Evolutionary conservation across 495 filamentous ascomycete species (phyloP).

Genomic region (Friedmanniomyces endolithicus): DNA sequence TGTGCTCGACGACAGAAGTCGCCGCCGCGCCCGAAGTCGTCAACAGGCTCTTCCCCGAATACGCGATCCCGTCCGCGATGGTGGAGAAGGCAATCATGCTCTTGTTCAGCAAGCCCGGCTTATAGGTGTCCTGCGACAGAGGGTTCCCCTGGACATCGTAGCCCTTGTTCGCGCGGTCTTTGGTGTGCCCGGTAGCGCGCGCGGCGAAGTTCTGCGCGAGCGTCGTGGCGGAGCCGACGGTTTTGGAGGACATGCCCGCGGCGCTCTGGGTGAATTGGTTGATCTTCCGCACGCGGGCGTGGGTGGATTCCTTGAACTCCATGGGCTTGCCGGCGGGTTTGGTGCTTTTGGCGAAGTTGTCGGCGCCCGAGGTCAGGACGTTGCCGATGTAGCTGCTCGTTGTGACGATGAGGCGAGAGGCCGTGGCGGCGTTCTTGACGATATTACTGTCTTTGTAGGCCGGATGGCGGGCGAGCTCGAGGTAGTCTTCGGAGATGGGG

Average conservation of each 20-base stretch:
- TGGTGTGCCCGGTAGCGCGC: constrained; percentile 49
- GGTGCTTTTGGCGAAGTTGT: constrained; percentile 66
- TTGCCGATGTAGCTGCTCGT: constrained; percentile 67
- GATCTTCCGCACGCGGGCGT: constrained; percentile 72
- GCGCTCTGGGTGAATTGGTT: constrained; percentile 66
- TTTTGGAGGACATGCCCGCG: constrained; percentile 68
- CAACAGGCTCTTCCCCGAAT: constrained; percentile 65
- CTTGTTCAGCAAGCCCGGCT: constrained; percentile 88
- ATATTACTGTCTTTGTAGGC: constrained; percentile 77
- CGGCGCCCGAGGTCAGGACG: constrained; percentile 59
- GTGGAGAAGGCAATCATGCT: constrained; percentile 93
- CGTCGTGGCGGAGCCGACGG: constrained; percentile 66
- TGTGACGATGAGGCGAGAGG: constrained; percentile 86
- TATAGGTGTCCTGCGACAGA: constrained; percentile 51
- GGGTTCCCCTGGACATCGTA: constrained; percentile 52
- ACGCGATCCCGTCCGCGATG: constrained; percentile 81
- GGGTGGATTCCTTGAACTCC: constrained; percentile 76
- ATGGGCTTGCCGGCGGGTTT: constrained; percentile 65
- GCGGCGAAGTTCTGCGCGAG: constrained; percentile 85
- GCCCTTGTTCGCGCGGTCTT: constrained; percentile 43
- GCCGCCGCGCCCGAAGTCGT: constrained; percentile 60
- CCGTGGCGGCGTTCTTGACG: constrained; percentile 79
- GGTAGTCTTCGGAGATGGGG: constrained; percentile 67
- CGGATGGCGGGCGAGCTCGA: constrained; percentile 70
- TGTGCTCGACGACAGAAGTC: constrained; percentile 68